A percentile compares a stretch with the other conserved stretches of the same genome.
Conservation (phyloP, 1,284 basidiomycete genomes). For the Ceratorhiza oryzae-sativae region DNA sequence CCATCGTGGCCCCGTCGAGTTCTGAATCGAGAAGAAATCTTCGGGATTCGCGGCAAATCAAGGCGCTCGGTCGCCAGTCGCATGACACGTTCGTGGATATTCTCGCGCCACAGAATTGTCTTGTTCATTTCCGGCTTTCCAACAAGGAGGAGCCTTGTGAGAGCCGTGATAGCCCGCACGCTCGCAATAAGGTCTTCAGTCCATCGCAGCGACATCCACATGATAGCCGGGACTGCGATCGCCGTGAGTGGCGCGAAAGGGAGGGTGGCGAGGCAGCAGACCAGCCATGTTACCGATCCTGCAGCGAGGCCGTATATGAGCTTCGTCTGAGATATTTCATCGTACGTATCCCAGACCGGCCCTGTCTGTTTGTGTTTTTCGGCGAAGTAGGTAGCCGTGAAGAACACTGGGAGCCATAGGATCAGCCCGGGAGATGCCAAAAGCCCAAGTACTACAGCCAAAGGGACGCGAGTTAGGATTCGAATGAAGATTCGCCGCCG, state of each 20-base stretch:
- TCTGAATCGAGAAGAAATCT: constrained; percentile 50
- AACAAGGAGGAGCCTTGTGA: constrained; percentile 66
- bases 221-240: constrained; percentile 68
- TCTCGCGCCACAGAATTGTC: constrained; percentile 53
- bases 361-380: constrained; percentile 77
- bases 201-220: constrained; percentile 90
- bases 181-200: constrained; percentile 81
- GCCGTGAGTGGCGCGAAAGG: constrained; percentile 64
- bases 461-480: constrained; percentile 67
- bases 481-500: constrained; percentile 55
- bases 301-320: constrained; percentile 79
- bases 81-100: constrained; percentile 68
- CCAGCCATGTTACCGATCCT: constrained; percentile 69
- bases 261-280: constrained; percentile 63
- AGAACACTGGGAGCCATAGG: constrained; percentile 79
- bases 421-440: constrained; percentile 81
- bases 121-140: constrained; percentile 60
- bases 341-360: constrained; percentile 80
- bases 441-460: constrained; percentile 69
- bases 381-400: constrained; percentile 68
- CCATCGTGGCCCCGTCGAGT: constrained; percentile 36
- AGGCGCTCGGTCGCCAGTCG: constrained; percentile 66
- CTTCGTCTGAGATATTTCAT: constrained; percentile 89
- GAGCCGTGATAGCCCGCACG: constrained; percentile 70
- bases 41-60: constrained; percentile 74